Evolutionary conservation across 108 stramenopile species (phyloP).

Genomic region (Seminavis robusta): DNA sequence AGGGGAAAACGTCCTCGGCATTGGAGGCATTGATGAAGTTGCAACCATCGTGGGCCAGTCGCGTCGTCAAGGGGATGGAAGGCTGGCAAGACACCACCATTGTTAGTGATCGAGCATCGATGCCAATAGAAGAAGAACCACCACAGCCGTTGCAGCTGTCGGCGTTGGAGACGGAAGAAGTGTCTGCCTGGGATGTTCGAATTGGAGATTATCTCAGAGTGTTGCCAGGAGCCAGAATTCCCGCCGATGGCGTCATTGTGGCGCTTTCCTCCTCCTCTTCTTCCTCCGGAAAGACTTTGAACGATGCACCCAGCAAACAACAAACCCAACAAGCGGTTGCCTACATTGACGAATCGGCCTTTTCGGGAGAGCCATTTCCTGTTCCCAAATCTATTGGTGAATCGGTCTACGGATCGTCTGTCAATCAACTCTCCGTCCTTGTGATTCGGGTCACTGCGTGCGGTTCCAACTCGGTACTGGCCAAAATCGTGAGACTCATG

Average conservation of each 20-base stretch:
- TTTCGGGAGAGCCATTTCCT: conserved; percentile 85
- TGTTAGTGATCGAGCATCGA: background rate
- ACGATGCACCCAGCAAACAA: background rate
- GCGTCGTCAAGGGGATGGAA: conserved; percentile 8
- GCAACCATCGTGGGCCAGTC: conserved; percentile 11
- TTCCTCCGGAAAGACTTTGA: background rate
- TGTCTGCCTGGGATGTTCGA: conserved; percentile 33
- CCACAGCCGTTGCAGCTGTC: conserved; percentile 1
- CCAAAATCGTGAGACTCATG: conserved; percentile 83
- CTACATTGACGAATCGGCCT: conserved; percentile 78
- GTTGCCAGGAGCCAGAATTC: conserved; percentile 58
- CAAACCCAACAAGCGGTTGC: conserved; percentile 7
- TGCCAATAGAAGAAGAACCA: too few relatives aligned
- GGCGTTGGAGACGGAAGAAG: conserved; percentile 51
- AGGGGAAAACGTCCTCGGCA: conserved; percentile 77
- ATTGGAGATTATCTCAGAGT: conserved; percentile 56
- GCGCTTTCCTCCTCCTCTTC: background rate
- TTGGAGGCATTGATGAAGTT: conserved; percentile 74
- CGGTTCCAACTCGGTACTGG: conserved; percentile 66
- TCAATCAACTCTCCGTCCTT: conserved; percentile 61
- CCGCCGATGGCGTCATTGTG: conserved; percentile 57
- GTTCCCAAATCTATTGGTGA: conserved; percentile 60
- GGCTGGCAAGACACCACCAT: background rate
- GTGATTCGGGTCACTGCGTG: conserved; percentile 78
- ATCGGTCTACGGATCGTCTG: conserved; percentile 50